Percentiles rank a stretch among this genome's conserved stretches.
Evolutionary conservation across 2,329 filamentous ascomycete genomes (phyloP).

Genomic region (Diplodia seriata): DNA sequence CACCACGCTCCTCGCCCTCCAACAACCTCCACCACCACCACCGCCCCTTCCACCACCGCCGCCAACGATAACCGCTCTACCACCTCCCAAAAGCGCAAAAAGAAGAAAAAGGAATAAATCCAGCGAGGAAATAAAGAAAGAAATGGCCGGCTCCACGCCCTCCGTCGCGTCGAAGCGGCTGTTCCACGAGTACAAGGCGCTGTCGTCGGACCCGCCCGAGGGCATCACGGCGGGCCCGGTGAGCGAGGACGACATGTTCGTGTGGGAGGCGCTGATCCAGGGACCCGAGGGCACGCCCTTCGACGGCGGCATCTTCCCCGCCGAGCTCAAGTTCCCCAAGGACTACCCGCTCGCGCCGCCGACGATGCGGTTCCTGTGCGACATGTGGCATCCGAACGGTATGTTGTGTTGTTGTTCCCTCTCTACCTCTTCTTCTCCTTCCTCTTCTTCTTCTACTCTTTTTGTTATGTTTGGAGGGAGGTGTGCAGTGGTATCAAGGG

Average conservation of each 20-base stretch:
- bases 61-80: neutral
- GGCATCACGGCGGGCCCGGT: conserved; percentile 95
- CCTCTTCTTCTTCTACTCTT: neutral
- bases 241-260: conserved; percentile 90
- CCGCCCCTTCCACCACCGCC: neutral
- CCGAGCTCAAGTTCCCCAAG: conserved; percentile 79
- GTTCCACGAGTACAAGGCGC: conserved; percentile 93
- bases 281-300: conserved; percentile 96
- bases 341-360: conserved; percentile 90
- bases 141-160: conserved; percentile 51
- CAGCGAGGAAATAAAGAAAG: neutral
- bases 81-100: no score
- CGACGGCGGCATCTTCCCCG: conserved; percentile 92
- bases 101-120: no score
- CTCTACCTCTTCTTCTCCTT: neutral
- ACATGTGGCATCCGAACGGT: conserved; percentile 94
- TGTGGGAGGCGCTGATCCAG: conserved; percentile 96
- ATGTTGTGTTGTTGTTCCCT: neutral
- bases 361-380: conserved; percentile 82
- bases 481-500: no score
- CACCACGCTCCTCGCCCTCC: neutral
- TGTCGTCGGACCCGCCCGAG: conserved; percentile 94
- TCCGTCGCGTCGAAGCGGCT: conserved; percentile 74
- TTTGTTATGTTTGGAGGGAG: no score
- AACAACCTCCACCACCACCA: neutral